Percentiles rank a stretch among this genome's conserved stretches.
Evolutionary conservation across 345 rosid genomes (phyloP).

Genomic region (Melastoma malabathricum): DNA sequence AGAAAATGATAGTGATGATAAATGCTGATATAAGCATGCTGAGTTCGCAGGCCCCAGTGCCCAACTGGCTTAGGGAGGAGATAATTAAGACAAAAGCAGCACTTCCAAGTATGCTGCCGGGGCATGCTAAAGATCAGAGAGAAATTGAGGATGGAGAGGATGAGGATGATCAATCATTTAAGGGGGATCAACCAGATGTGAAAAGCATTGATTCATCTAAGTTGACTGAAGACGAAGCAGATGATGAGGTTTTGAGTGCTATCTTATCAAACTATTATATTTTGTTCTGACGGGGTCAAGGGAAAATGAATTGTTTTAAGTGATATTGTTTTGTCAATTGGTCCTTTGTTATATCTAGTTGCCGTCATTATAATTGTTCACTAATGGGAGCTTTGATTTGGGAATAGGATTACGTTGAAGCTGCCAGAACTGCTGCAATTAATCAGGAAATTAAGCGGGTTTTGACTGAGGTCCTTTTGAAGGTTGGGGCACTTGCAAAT

Average conservation of each 20-base stretch:
- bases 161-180: constrained; percentile 36
- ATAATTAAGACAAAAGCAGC: constrained; percentile 70
- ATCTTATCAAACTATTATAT: not conserved
- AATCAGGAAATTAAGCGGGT: constrained; percentile 89
- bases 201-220: constrained; percentile 60
- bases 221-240: constrained; percentile 79
- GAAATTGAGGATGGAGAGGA: constrained; percentile 43
- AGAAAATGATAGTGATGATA: not conserved
- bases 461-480: constrained; percentile 85
- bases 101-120: constrained; percentile 48
- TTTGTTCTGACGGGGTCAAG: not conserved
- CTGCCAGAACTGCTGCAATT: constrained; percentile 54
- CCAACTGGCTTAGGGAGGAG: constrained; percentile 97
- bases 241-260: constrained; percentile 52
- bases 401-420: constrained; percentile 71
- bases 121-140: constrained; percentile 41
- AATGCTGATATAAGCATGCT: constrained; percentile 12
- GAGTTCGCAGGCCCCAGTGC: constrained; percentile 63
- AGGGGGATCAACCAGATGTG: constrained; percentile 41
- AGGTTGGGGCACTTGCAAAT: constrained; percentile 34
- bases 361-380: too few relatives aligned
- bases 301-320: too few relatives aligned
- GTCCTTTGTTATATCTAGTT: too few relatives aligned
- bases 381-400: not conserved
- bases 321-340: too few relatives aligned